Evolutionary conservation across 352 stramenopile species (phyloP), one percentile per base, ranked within the genome.

Genomic region (Phytophthora hibernalis): DNA sequence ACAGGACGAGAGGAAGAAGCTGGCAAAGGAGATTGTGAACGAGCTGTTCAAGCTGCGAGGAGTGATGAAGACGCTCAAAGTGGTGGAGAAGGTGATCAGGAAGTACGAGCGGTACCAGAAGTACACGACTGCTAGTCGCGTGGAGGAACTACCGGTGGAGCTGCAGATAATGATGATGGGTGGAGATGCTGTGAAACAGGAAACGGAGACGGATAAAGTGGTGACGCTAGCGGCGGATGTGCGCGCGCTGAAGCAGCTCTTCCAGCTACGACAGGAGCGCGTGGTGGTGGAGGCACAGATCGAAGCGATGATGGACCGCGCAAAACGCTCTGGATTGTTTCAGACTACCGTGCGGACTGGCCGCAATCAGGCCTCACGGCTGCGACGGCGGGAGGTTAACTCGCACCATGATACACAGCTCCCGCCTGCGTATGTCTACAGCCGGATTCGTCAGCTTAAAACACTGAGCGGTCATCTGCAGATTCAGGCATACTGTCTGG

Each of bases 401-500:
- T 82, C 69, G 18, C 66, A 64, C 3, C 52, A 68, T 18, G 33
- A 70, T 7, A 59, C 56, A 7, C 55, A 74, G 9, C 64, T 91
- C 1, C 83, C 83, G 8, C 80, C 84, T 6, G 51, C 74, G 16
- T 85, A 90, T 51, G 71, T 93, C 28, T 96, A 96, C 59, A 93
- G 86, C 44, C 76, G 89, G 11, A 87, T 93, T 31, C 82, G 87
- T 0, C 74, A 83, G 2, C 68, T 96, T 31, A 96, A 96, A 66
- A 95, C 88, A 8, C 61, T 99, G 9, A 98, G 94, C 63, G 89
- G 95, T 11, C 96, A 99, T 70, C 74, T 99, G 50, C 79, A 92
- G 52, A 98, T 98, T 61, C 93, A 96, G 21, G 87, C 98, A 11
- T 99, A 98, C 67, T 99, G 95, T 71, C 79, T 99, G 44, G 95